Base-by-base conservation (phyloP, 805 yeast genomes). In the Pichia manshurica region DNA sequence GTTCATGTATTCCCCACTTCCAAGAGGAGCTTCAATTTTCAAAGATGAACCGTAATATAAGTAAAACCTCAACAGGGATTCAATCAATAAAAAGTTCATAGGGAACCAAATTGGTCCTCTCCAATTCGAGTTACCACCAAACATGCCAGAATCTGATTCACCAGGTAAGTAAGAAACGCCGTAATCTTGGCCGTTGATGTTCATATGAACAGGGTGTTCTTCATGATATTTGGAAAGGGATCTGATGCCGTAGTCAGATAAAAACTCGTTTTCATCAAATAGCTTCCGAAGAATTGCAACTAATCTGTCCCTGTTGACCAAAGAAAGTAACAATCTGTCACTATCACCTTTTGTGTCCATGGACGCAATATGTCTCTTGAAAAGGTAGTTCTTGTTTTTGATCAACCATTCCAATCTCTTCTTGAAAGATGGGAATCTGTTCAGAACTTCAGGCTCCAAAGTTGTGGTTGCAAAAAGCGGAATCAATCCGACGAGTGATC, bases 61-160 rank as follows among this genome's bases (percentile, higher is more conserved):
- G 64, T 82, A 87, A 65, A 87, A 87, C 57, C 96, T 74, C 66
- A 89, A 93, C 56, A 89, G 71, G 0, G 96, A 80, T 69, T 89
- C 97, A 49, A 89, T 87, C 35, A 89, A 69, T 52, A 89, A 70
- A 65, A 89, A 89, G 59, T 84, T 89, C 12, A 87, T 87, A 19
- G 97, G 96, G 73, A 89, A 88, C 97, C 97, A 89, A 56, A 89
- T 88, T 15, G 97, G 96, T 2, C 97, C 97, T 65, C 97, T 77
- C 97, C 97, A 89, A 67, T 89, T 89, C 20, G 96, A 88, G 64
- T 89, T 89, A 50, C 97, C 97, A 44, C 97, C 97, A 74, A 89
- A 89, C 78, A 90, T 78, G 5, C 96, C 96, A 5, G 95, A 83
- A 61, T 87, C 91, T 25, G 95, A 84, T 61, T 87, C 96, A 28